These are phyloP conservation scores for Aspergillus sp. DNA, from an alignment of 2,329 filamentous ascomycete species.

Conservation along the genomic window DNA sequence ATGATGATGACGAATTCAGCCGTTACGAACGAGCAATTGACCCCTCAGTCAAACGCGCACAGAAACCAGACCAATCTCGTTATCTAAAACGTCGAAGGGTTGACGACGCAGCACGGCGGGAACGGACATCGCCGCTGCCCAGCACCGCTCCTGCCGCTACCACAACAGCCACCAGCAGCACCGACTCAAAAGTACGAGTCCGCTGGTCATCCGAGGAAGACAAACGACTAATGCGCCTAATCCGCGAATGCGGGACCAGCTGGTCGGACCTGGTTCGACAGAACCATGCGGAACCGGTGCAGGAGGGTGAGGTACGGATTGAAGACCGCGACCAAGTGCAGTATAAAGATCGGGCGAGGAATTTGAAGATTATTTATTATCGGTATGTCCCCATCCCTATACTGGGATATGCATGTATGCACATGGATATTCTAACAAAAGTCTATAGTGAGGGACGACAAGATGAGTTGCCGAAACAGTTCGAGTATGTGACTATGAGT, in stretches of 20 bases:
- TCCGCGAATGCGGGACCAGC: conserved; percentile 39
- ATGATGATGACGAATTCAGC: conserved; percentile 42
- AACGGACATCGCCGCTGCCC: not conserved
- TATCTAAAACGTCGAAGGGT: not conserved
- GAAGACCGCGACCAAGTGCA: conserved; percentile 44
- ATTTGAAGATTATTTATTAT: conserved; percentile 43
- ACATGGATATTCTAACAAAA: not conserved
- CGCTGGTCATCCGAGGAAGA: conserved; percentile 37
- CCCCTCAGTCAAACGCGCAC: conserved; percentile 27
- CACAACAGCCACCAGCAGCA: not conserved
- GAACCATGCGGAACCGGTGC: conserved; percentile 21
- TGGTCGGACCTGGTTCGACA: conserved; percentile 43
- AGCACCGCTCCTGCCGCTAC: not conserved
- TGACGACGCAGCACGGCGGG: not conserved
- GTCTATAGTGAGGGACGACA: conserved; percentile 18
- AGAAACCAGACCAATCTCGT: conserved; percentile 18
- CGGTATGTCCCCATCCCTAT: conserved; percentile 18
- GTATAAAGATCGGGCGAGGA: conserved; percentile 50
- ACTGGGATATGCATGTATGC: not conserved
- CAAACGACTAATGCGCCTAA: conserved; percentile 42
- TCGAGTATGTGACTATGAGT: conserved; percentile 37
- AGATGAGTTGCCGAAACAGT: conserved; percentile 35
- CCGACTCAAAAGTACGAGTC: conserved; percentile 1
- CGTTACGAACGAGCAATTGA: conserved; percentile 28
- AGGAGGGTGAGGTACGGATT: conserved; percentile 27